Conservation (phyloP, 2,329 filamentous ascomycete species). For the Monilinia fructicola region DNA sequence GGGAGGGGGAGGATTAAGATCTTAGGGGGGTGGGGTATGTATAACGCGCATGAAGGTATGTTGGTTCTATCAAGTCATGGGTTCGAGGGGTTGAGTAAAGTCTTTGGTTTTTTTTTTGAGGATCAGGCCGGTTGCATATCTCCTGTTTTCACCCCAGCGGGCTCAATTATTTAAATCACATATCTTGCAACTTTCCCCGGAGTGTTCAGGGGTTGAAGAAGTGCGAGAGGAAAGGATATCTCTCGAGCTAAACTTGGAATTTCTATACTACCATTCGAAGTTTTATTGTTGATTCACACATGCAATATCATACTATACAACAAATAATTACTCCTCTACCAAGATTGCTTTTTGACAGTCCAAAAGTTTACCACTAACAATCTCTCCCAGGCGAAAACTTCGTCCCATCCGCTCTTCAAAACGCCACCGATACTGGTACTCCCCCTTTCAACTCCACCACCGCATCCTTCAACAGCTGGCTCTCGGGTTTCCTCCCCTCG, state of each 20-base stretch:
- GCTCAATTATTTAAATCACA: not conserved
- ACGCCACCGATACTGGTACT: slow-evolving; percentile 38
- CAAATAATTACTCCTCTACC: not conserved
- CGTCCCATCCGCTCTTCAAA: slow-evolving; percentile 51
- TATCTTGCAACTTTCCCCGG: too few relatives aligned
- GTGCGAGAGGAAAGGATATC: not conserved
- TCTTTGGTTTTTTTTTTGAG: not conserved
- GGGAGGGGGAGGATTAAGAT: slow-evolving; percentile 45
- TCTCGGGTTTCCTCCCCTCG: slow-evolving; percentile 53
- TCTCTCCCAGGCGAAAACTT: slow-evolving; percentile 54
- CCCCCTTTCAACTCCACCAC: slow-evolving; percentile 51
- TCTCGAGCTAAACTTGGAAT: not conserved
- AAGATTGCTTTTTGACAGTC: not conserved
- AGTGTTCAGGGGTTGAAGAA: not conserved
- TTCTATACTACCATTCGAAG: not conserved
- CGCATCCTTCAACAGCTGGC: slow-evolving; percentile 53
- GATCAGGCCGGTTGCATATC: not conserved
- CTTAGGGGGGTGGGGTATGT: slow-evolving; percentile 53
- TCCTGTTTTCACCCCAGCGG: not conserved
- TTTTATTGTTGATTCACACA: not conserved
- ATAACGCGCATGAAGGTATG: slow-evolving; percentile 56
- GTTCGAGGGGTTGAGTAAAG: not conserved
- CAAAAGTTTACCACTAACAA: not conserved
- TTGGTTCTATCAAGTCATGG: not conserved
- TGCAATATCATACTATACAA: not conserved